A percentile compares a stretch with the other conserved stretches of the same genome.
phyloP scores from a whole-genome alignment of 2,329 filamentous ascomycete species.

The Ophiocordyceps unilateralis region DNA sequence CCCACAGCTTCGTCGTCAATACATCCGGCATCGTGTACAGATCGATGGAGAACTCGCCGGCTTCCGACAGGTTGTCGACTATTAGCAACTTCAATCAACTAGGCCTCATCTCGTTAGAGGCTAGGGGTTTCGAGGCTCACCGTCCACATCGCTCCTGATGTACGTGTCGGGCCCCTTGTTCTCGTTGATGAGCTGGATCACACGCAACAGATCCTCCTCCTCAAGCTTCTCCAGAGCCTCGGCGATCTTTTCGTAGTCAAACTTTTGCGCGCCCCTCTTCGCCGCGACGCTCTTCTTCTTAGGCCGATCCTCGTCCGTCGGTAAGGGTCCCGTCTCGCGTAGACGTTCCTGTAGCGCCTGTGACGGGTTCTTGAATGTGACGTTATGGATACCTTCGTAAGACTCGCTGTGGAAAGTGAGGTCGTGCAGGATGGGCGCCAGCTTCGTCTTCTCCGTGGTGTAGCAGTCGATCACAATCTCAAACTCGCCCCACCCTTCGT shows the following conservation, averaged over 20 bases:
- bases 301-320: slow-evolving; percentile 47
- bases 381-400: slow-evolving; percentile 68
- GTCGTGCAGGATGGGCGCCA: slow-evolving; percentile 60
- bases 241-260: slow-evolving; percentile 91
- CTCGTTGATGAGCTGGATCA: slow-evolving; percentile 97
- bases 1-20: slow-evolving; percentile 89
- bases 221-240: slow-evolving; percentile 75
- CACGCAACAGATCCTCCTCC: slow-evolving; percentile 85
- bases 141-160: slow-evolving; percentile 91
- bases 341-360: slow-evolving; percentile 65
- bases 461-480: slow-evolving; percentile 79
- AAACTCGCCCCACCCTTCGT: slow-evolving; percentile 98
- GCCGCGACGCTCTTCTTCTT: slow-evolving; percentile 45
- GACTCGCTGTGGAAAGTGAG: slow-evolving; percentile 71
- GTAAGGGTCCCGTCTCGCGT: slow-evolving; percentile 72
- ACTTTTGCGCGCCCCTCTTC: slow-evolving; percentile 61
- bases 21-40: slow-evolving; percentile 89
- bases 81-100: slow-evolving; percentile 14
- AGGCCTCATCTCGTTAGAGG: too few species aligned
- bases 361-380: slow-evolving; percentile 87
- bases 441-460: slow-evolving; percentile 74
- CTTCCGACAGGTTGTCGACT: slow-evolving; percentile 26
- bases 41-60: slow-evolving; percentile 96
- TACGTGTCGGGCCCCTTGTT: slow-evolving; percentile 90
- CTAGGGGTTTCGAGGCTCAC: too few species aligned